Evolutionary conservation across 1,139 yeast species (phyloP).

Genomic region (Maudiozyma humilis): DNA sequence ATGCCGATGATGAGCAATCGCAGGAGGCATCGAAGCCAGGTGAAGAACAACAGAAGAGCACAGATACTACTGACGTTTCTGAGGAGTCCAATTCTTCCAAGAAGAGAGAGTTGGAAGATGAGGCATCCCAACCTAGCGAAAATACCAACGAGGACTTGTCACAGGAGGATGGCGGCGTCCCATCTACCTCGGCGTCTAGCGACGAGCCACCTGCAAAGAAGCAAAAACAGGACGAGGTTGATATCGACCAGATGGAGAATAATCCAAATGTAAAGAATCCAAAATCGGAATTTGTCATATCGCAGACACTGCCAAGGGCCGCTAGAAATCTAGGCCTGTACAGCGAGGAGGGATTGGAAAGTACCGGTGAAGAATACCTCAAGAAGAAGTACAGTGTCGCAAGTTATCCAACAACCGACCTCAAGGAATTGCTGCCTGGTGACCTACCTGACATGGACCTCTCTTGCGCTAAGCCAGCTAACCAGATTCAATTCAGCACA

Average conservation of each 20-base stretch:
- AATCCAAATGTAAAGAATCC: slow-evolving; percentile 65
- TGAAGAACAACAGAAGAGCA: too few relatives aligned
- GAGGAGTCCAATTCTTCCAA: not conserved
- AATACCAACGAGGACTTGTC: not conserved
- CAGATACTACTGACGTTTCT: not conserved
- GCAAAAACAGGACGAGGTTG: slow-evolving; percentile 9
- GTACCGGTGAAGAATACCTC: slow-evolving; percentile 59
- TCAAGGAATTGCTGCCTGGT: slow-evolving; percentile 76
- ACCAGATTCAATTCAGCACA: slow-evolving; percentile 88
- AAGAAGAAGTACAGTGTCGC: slow-evolving; percentile 81
- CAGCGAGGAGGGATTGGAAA: slow-evolving; percentile 49
- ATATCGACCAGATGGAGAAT: slow-evolving; percentile 34
- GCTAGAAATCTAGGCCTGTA: slow-evolving; percentile 63
- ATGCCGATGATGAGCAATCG: too few relatives aligned
- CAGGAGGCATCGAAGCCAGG: too few relatives aligned
- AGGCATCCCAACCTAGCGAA: not conserved
- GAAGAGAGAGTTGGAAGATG: not conserved
- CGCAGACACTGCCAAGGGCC: slow-evolving; percentile 63
- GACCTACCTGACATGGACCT: slow-evolving; percentile 80
- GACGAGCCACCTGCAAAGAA: slow-evolving; percentile 3
- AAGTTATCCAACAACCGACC: slow-evolving; percentile 73
- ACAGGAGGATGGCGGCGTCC: not conserved
- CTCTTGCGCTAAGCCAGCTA: slow-evolving; percentile 76
- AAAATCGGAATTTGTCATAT: slow-evolving; percentile 65
- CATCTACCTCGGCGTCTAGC: not conserved